A percentile compares a stretch with the other conserved stretches of the same genome.
Conservation (phyloP, 371 early-diverging fungal genomes). For the Mortierella sp. region DNA sequence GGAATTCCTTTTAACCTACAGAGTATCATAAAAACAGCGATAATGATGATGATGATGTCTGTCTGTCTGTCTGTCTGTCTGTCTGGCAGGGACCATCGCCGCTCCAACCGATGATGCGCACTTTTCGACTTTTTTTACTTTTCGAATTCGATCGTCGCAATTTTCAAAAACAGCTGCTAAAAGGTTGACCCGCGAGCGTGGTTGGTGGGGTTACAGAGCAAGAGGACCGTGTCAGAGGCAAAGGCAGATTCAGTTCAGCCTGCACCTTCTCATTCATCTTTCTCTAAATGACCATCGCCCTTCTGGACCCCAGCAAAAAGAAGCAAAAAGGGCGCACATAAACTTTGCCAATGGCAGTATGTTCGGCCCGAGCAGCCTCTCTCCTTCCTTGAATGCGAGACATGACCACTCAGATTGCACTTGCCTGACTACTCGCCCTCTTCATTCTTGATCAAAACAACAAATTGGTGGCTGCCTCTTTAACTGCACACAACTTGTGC, state of each 20-base stretch:
- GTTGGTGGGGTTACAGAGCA: background rate
- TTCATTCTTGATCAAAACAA: background rate
- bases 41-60: background rate
- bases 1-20: background rate
- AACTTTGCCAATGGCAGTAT: background rate
- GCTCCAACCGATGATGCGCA: background rate
- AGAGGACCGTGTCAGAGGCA: background rate
- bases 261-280: background rate
- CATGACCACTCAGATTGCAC: background rate
- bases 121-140: background rate
- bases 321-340: background rate
- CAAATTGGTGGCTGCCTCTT: background rate
- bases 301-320: background rate
- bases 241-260: background rate
- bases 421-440: background rate
- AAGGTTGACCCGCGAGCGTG: conserved; percentile 4
- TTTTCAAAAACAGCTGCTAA: background rate
- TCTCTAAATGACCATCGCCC: background rate
- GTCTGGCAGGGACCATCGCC: background rate
- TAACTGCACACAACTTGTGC: too few relatives aligned
- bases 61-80: background rate
- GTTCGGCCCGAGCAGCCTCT: background rate
- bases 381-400: background rate
- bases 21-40: background rate
- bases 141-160: background rate